These are phyloP conservation scores for Xanthoceras sorbifolium DNA, from an alignment of 345 rosid genomes.

Conservation along the genomic window DNA sequence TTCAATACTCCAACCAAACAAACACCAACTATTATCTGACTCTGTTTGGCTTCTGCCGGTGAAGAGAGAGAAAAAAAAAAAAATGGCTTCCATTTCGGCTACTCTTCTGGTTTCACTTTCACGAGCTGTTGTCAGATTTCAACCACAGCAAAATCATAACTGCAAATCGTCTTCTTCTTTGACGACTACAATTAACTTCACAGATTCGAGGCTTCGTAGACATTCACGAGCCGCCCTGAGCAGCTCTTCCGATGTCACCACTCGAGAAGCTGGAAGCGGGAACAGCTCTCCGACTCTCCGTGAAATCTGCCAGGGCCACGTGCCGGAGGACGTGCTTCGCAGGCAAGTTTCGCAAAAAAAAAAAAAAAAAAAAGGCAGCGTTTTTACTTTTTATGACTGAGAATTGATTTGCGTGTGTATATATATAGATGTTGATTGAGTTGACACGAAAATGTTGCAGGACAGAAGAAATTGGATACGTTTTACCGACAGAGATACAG, in stretches of 20 bases:
- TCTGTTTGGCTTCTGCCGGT: neutral
- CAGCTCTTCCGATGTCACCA: conserved; percentile 9
- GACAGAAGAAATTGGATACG: conserved; percentile 70
- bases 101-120: neutral
- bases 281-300: conserved; percentile 31
- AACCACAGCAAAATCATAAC: neutral
- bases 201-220: conserved; percentile 14
- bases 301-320: conserved; percentile 49
- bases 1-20: neutral
- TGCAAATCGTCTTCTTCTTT: neutral
- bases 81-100: conserved; percentile 17
- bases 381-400: no score
- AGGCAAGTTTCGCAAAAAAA: conserved; percentile 31
- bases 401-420: no score
- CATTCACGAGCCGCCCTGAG: conserved; percentile 20
- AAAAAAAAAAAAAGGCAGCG: no score
- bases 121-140: neutral
- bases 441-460: conserved; percentile 36
- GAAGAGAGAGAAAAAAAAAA: no score
- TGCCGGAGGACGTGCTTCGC: conserved; percentile 48
- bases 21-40: neutral
- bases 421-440: neutral
- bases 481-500: conserved; percentile 66
- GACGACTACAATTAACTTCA: neutral
- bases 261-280: neutral